phyloP scores from a whole-genome alignment of 768 basidiomycete genomes.

The Leccinum sublutescens region DNA sequence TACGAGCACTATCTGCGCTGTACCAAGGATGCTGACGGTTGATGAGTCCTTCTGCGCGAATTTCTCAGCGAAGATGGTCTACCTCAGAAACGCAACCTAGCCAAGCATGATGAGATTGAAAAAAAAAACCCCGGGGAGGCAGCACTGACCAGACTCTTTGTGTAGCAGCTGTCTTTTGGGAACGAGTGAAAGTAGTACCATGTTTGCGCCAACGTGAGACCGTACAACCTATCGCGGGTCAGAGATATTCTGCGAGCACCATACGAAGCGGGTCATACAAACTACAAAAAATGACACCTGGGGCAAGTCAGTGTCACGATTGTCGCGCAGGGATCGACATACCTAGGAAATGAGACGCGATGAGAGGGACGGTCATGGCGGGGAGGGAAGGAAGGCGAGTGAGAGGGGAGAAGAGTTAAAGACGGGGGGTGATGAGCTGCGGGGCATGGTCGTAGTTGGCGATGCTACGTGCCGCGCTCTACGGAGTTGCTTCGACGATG shows the following conservation, averaged over 20 bases:
- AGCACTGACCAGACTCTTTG: constrained; percentile 33
- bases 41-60: constrained; percentile 2
- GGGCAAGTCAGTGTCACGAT: constrained; percentile 3
- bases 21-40: constrained; percentile 23
- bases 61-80: not conserved
- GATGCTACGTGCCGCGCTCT: constrained; percentile 28
- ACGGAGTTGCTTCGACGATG: constrained; percentile 34
- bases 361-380: constrained; percentile 24
- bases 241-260: not conserved
- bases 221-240: constrained; percentile 30
- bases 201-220: constrained; percentile 35
- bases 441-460: constrained; percentile 13
- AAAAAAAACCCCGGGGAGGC: not conserved
- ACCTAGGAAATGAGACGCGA: constrained; percentile 32
- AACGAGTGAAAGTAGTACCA: constrained; percentile 34
- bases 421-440: not conserved
- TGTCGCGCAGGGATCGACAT: not conserved
- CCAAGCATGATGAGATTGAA: not conserved
- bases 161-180: constrained; percentile 28
- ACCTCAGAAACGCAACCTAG: constrained; percentile 33
- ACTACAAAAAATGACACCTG: constrained; percentile 34
- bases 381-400: not conserved
- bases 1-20: constrained; percentile 30
- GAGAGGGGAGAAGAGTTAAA: constrained; percentile 7
- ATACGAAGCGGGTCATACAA: constrained; percentile 20